Evolutionary conservation across 352 stramenopile species (phyloP).

Genomic region (Globisporangium takayamanum): DNA sequence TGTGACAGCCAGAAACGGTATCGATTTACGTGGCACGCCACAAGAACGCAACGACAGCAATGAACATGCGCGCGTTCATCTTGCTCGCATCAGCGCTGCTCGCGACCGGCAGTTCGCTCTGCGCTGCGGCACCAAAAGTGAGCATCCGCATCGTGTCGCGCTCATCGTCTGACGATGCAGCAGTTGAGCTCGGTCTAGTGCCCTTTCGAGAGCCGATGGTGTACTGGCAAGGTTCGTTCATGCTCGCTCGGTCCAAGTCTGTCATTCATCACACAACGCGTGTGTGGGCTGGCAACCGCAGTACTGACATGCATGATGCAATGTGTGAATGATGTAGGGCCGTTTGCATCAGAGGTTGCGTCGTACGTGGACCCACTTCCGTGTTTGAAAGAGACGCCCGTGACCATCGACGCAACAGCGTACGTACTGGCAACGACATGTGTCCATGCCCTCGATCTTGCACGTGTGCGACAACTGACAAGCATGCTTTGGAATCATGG

Average conservation of each 20-base stretch:
- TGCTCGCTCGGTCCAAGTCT: background rate
- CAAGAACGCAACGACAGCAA: background rate
- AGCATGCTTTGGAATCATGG: too few relatives aligned
- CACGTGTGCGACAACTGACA: background rate
- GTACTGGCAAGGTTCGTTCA: constrained; percentile 25
- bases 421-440: constrained; percentile 15
- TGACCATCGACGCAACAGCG: constrained; percentile 36
- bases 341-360: constrained; percentile 28
- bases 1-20: too few relatives aligned
- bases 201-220: constrained; percentile 42
- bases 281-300: background rate
- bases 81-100: constrained; percentile 19
- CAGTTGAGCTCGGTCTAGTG: constrained; percentile 20
- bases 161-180: constrained; percentile 12
- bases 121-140: constrained; percentile 39
- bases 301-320: background rate
- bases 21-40: background rate
- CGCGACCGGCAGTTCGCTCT: constrained; percentile 20
- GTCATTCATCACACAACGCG: too few relatives aligned
- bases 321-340: constrained; percentile 15
- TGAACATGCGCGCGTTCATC: constrained; percentile 4
- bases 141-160: constrained; percentile 55
- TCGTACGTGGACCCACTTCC: constrained; percentile 10
- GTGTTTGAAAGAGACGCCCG: constrained; percentile 39
- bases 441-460: background rate